Evolutionary conservation across 2,329 filamentous ascomycete species (phyloP).

Genomic region (Xylaria hypoxylon): DNA sequence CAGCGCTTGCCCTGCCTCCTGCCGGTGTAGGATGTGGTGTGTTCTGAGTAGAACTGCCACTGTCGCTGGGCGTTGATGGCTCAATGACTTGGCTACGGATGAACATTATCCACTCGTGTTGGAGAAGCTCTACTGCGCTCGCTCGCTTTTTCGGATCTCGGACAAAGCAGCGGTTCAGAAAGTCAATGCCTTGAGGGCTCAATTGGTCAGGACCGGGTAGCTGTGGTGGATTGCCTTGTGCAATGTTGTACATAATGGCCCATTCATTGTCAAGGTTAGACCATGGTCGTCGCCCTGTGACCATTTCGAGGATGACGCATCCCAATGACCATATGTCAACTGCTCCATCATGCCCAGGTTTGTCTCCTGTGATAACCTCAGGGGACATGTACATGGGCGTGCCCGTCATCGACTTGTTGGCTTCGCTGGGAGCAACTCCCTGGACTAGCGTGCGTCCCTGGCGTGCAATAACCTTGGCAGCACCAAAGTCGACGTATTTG

Average conservation of each 20-base stretch:
- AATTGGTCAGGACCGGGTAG: slow-evolving; percentile 86
- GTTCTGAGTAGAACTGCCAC: slow-evolving; percentile 55
- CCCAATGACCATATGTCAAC: slow-evolving; percentile 97
- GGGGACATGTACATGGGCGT: slow-evolving; percentile 99
- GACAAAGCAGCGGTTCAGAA: slow-evolving; percentile 86
- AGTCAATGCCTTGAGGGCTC: slow-evolving; percentile 85
- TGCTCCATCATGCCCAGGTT: slow-evolving; percentile 81
- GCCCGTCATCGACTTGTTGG: slow-evolving; percentile 93
- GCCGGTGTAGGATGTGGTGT: slow-evolving; percentile 52
- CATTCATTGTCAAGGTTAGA: slow-evolving; percentile 97
- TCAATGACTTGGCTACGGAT: slow-evolving; percentile 75
- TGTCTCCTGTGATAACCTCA: slow-evolving; percentile 94
- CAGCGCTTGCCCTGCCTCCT: slow-evolving; percentile 47
- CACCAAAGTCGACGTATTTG: slow-evolving; percentile 99
- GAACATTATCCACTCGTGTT: slow-evolving; percentile 89
- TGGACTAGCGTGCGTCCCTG: slow-evolving; percentile 88
- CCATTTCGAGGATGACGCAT: slow-evolving; percentile 98
- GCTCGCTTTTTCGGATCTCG: slow-evolving; percentile 83
- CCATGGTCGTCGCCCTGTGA: slow-evolving; percentile 93
- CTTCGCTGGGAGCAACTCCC: slow-evolving; percentile 68
- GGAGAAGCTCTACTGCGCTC: slow-evolving; percentile 87
- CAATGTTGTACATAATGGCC: slow-evolving; percentile 99
- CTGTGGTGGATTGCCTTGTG: slow-evolving; percentile 92
- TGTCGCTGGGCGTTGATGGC: slow-evolving; percentile 71
- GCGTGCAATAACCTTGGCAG: slow-evolving; percentile 94